Percentiles rank a stretch among this genome's conserved stretches.
Conservation (phyloP, 73 alveolate species). For the Paramecium sexaurelia region DNA sequence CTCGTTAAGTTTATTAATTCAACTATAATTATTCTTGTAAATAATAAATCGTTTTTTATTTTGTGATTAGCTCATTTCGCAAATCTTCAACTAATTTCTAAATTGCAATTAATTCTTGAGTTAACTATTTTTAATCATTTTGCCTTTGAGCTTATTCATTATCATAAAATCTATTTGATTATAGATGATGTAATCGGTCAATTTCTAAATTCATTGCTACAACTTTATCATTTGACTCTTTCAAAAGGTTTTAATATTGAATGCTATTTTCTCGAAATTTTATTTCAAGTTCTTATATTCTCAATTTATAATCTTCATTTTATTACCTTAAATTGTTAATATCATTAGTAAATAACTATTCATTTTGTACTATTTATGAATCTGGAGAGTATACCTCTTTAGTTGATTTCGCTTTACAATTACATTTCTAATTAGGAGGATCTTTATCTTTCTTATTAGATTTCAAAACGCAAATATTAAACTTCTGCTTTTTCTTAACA, state of each 20-base stretch:
- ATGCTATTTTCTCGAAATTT: slow-evolving; percentile 47
- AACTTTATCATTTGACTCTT: slow-evolving; percentile 8
- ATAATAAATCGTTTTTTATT: slow-evolving; percentile 27
- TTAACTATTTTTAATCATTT: not conserved
- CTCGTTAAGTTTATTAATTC: not conserved
- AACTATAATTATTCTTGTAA: not conserved
- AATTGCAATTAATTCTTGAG: not conserved
- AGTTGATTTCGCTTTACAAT: not conserved
- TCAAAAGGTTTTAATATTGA: not conserved
- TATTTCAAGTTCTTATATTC: slow-evolving; percentile 22
- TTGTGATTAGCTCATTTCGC: not conserved
- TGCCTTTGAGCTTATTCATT: not conserved
- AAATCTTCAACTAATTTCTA: slow-evolving; percentile 37
- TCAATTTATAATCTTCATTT: slow-evolving; percentile 39
- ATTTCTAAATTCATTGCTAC: not conserved
- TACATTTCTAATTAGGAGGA: not conserved
- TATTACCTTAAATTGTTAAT: not conserved
- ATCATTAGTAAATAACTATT: slow-evolving; percentile 17
- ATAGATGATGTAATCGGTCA: not conserved
- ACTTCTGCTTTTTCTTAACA: slow-evolving; percentile 44
- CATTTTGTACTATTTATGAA: slow-evolving; percentile 19
- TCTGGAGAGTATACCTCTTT: not conserved
- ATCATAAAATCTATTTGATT: not conserved
- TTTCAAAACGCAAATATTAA: slow-evolving; percentile 44
- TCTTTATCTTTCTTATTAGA: slow-evolving; percentile 25